Percentiles rank a stretch among this genome's conserved stretches.
Conservation (phyloP, 23 red algal species). For the Pyropia yezoensis region DNA sequence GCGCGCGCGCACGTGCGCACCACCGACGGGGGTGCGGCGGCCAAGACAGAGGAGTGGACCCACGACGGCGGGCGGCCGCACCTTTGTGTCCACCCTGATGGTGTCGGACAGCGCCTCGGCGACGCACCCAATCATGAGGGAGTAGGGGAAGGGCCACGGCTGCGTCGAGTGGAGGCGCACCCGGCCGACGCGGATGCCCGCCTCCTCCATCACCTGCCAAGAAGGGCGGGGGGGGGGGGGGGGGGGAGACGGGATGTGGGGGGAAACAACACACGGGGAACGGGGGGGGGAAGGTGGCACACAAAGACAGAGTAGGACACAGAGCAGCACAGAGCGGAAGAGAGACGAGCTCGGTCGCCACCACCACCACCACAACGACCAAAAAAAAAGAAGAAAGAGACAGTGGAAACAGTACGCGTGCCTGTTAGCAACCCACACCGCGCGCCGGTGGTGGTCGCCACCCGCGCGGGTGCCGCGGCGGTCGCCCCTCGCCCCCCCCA, state of each 20-base stretch:
- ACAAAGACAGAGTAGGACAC: not conserved
- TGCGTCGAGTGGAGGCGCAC: conserved; percentile 53
- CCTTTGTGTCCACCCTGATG: conserved; percentile 49
- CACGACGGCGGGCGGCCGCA: not conserved
- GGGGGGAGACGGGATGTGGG: not conserved
- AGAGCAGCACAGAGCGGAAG: too few species aligned
- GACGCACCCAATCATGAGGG: conserved; percentile 85
- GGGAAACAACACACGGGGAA: not conserved
- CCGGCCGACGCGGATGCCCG: conserved; percentile 33
- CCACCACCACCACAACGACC: too few species aligned
- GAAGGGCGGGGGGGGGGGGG: not conserved
- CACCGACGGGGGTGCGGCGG: not conserved
- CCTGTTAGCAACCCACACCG: too few species aligned
- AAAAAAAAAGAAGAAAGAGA: not conserved
- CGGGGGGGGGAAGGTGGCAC: too few species aligned
- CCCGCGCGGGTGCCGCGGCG: too few species aligned
- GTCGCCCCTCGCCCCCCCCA: too few species aligned
- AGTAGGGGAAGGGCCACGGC: conserved; percentile 87
- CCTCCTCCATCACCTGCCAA: conserved; percentile 33
- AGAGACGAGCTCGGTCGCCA: too few species aligned
- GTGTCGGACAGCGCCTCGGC: conserved; percentile 23
- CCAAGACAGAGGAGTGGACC: too few species aligned
- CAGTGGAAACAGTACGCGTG: not conserved
- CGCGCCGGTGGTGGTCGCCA: too few species aligned
- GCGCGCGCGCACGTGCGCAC: not conserved